Evolutionary conservation across 768 basidiomycete species (phyloP), one percentile per base, ranked within the genome.

Genomic region (Lentinula detonsa): DNA sequence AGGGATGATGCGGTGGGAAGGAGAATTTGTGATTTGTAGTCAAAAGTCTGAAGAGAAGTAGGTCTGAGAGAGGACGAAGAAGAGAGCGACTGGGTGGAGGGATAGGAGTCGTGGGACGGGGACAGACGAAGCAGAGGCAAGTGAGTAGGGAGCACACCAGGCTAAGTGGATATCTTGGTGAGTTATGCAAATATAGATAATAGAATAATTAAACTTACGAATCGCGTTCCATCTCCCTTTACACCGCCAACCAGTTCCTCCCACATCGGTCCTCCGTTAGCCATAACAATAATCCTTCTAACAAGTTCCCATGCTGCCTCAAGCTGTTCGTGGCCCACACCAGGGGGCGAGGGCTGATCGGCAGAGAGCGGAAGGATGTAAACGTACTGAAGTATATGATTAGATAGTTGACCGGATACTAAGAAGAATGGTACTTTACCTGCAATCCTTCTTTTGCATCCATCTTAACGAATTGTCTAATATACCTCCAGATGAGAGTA

Each of bases 181-280:
- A 37, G 15, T 46, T 13, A 4, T 35, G 4, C 11, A 21, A 46
- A 56, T 53, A 51, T 39, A 1, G 13, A 49, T 53, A 60, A 23
- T 28, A 49, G 23, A 34, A 58, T 53, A 16, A 28, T 28, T 5
- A 18, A 8, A 85, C 90, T 68, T 71, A 93, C 93, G 73, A 90
- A 91, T 78, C 85, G 82, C n/a, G 91, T 87, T 4, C 95, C 95
- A 65, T 99, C 95, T 5, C 86, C 77, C 63, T 91, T 81, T 68
- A 96, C 91, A 9, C 92, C 93, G n/a, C 96, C 96, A 2, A 98
- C 88, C 16, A 99, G 84, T 71, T 93, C 91, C 52, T 95, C 91
- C 92, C 95, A 98, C 15, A 81, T 88, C 5, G 87, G 85, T 1
- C 90, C 90, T 3, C 84, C 80, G 67, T 91, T 91, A 6, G 88